Evolutionary conservation across 345 rosid species (phyloP), one percentile per base, ranked within the genome.

Genomic region (Salix caprea): DNA sequence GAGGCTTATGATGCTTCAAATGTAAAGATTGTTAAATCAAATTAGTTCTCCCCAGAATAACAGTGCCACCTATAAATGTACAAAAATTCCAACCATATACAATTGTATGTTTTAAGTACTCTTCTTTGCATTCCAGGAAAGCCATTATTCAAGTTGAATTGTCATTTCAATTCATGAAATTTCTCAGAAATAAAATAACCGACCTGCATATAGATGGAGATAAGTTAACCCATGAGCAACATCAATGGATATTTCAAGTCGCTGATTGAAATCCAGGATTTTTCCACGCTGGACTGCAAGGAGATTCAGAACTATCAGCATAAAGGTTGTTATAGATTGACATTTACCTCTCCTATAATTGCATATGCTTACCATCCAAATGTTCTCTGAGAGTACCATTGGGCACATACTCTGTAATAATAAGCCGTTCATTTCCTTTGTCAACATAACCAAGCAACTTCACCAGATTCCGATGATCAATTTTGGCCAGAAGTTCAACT

Each of bases 321-420:
- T 58, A 11, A 16, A 69, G 66, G 61, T 56, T 18, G 54, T 64
- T 18, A 58, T 67, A 68, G 40, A 75, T 34, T 72, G 54, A 39
- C 78, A 21, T n/a, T 39, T 34, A 44, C 46, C 50, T 52, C 9
- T 15, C 58, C 67, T 65, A 16, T 13, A 30, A n/a, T 21, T 30
- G 62, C 70, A 61, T 69, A 50, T 69, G 56, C 91, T 87, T 85
- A 96, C 99, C 97, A 85, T 96, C 98, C 87, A 96, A 87, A 84
- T 91, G 98, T 65, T 92, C 98, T 79, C 99, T 87, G 56, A 96
- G 94, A 79, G 98, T 93, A 37, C 99, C 99, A 80, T 96, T 96
- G 52, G 91, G 85, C 46, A 96, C 91, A 76, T 84, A 93, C 83
- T 96, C 99, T 1, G 98, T 93, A 71, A 96, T 93, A 76, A 96